phyloP scores from a whole-genome alignment of 768 basidiomycete species.

The Asterophora lycoperdoides region DNA sequence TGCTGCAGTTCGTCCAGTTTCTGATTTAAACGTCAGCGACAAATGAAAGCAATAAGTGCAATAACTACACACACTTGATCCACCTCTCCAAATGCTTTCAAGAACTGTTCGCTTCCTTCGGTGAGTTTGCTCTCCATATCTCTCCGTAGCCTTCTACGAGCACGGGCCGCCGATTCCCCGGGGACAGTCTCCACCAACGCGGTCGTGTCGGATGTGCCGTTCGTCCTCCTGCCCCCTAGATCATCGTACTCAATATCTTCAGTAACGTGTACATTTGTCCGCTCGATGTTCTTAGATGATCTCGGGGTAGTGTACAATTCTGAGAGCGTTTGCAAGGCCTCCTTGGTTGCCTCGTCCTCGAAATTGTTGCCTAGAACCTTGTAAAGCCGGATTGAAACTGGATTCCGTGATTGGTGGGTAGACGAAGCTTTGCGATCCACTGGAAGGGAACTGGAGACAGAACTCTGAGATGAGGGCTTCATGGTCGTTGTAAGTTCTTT shows the following conservation, averaged over 20 bases:
- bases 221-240: slow-evolving; percentile 24
- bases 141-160: slow-evolving; percentile 72
- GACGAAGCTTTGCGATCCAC: slow-evolving; percentile 16
- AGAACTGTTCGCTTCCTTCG: slow-evolving; percentile 76
- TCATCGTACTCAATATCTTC: slow-evolving; percentile 32
- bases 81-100: slow-evolving; percentile 82
- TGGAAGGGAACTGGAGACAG: no score
- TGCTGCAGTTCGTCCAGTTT: slow-evolving; percentile 78
- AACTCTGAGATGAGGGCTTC: no score
- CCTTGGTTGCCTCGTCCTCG: slow-evolving; percentile 69
- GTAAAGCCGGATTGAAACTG: slow-evolving; percentile 82
- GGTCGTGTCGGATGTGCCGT: slow-evolving; percentile 12
- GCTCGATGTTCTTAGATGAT: slow-evolving; percentile 31
- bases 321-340: slow-evolving; percentile 81
- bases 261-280: slow-evolving; percentile 13
- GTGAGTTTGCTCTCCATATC: slow-evolving; percentile 84
- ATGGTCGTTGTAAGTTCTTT: no score
- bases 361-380: slow-evolving; percentile 84
- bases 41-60: not conserved
- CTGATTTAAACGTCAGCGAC: slow-evolving; percentile 36
- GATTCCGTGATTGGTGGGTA: slow-evolving; percentile 47
- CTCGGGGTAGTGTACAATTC: slow-evolving; percentile 55
- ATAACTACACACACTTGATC: slow-evolving; percentile 66
- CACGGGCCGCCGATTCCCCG: slow-evolving; percentile 66
- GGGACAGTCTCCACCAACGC: slow-evolving; percentile 33